Base-by-base conservation (phyloP, 805 yeast species). In the Ogataea pignaliae region DNA sequence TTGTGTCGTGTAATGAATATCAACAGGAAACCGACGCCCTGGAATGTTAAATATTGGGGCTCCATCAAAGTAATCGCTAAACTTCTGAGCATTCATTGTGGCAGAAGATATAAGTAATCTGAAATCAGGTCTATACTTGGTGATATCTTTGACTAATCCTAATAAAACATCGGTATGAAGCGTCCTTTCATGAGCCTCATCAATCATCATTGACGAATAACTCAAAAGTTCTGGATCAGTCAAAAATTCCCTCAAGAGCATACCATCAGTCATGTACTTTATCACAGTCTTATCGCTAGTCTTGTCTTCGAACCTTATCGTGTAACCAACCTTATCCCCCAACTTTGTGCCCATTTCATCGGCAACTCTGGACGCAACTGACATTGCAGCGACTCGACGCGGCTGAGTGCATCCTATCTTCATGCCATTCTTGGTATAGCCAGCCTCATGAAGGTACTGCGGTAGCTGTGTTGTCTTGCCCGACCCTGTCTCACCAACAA, bases 131-230 rank as follows among this genome's bases (percentile, higher is more conserved):
- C 97, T 69, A 35, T 78, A 64, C 17, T 67, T 68, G 2, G 77
- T 60, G 0, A 88, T 76, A 47, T 84, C 86, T 52, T 91, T 91
- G 29, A 91, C 64, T 32, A 93, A 67, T 1, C 96, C 95, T 41
- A 91, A 69, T 9, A 91, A 59, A 3, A 78, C 70, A 64, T 91
- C 99, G 0, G 98, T 91, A n/a, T 91, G 83, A 34, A 91, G 70
- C 0, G 98, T 93, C 45, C 99, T 74, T 61, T 93, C 99, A 60
- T 93, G 99, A 0, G 99, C 99, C 64, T 91, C 99, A 65, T 91
- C 99, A 39, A 91, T 83, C 85, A 91, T 89, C 44, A 91, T 72
- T 1, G 86, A 95, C 1, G 93, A 78, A 59, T 90, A 91, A 2
- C 65, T 68, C 1, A 72, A 64, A 34, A 90, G 64, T 36, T 78